Base-by-base conservation (phyloP, 1,139 yeast species). In the Sugiyamaella paludigena region DNA sequence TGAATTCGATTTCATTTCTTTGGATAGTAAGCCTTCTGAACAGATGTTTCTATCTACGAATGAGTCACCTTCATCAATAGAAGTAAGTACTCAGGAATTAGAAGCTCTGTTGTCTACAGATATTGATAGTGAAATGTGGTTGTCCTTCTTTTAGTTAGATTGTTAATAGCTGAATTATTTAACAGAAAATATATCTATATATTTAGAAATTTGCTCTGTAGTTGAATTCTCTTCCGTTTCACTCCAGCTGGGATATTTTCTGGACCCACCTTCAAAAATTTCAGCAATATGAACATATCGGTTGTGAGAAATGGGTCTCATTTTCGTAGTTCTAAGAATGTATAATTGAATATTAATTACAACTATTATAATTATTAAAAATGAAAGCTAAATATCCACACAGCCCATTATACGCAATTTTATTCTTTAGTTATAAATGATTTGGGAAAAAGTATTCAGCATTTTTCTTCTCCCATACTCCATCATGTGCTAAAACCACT, bases 41-140 rank as follows among this genome's bases (percentile, higher is more conserved):
- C 24, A 19, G 5, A 19, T 19, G 24, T 19, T 19, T 19, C 3
- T 19, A 19, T 19, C 24, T 19, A 32, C 39, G 32, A 51, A 31
- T 32, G 16, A 43, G 39, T 13, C 50, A 37, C 48, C 40, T 26
- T 29, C 43, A 33, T 37, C 43, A 15, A 16, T 42, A 47, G 56
- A 50, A 15, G 54, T 45, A 4, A 52, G 52, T 11, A 45, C 50
- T 13, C 49, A 55, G 32, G 57, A 55, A 32, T 39, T 55, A 37
- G 49, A 52, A 11, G 54, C 57, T 29, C 30, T 55, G 40, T 42
- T 55, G 28, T 55, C 58, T 8, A 47, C 47, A 34, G 58, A 53
- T 24, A 45, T 52, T 12, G 57, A 54, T 36, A 48, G 53, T 33
- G 58, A 54, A 26, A 47, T 54, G 35, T 55, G 58, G 57, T 40